phyloP scores from a whole-genome alignment of 2,329 filamentous ascomycete genomes.

The Ophiostoma triangulosporum region DNA sequence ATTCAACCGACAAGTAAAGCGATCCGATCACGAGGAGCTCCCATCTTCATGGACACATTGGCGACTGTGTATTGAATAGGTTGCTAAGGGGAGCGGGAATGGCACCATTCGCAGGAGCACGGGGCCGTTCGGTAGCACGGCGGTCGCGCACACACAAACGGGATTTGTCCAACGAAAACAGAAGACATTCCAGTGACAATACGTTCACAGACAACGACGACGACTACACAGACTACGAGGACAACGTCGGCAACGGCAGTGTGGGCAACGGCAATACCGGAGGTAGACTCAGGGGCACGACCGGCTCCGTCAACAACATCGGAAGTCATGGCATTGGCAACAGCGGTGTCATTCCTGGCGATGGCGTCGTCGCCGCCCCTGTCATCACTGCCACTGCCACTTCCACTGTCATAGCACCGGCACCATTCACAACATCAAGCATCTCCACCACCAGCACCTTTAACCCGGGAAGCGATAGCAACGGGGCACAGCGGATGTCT shows the following conservation, averaged over 20 bases:
- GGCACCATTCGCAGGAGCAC: conserved; percentile 16
- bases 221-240: neutral
- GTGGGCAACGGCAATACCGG: conserved; percentile 1
- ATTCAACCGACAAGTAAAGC: neutral
- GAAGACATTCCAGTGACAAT: neutral
- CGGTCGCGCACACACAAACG: neutral
- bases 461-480: conserved; percentile 6
- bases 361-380: neutral
- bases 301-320: conserved; percentile 4
- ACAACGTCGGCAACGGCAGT: neutral
- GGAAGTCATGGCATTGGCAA: conserved; percentile 7
- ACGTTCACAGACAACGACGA: neutral
- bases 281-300: too few species aligned
- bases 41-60: conserved; percentile 7
- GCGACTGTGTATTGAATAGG: conserved; percentile 11
- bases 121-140: conserved; percentile 8
- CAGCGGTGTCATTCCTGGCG: neutral
- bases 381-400: neutral
- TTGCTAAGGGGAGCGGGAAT: conserved; percentile 19
- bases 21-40: conserved; percentile 9
- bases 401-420: neutral
- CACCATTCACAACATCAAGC: neutral
- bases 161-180: neutral
- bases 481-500: conserved; percentile 1
- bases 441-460: conserved; percentile 5